Evolutionary conservation across 1,284 basidiomycete species (phyloP).

Genomic region (Trametes hirsuta): DNA sequence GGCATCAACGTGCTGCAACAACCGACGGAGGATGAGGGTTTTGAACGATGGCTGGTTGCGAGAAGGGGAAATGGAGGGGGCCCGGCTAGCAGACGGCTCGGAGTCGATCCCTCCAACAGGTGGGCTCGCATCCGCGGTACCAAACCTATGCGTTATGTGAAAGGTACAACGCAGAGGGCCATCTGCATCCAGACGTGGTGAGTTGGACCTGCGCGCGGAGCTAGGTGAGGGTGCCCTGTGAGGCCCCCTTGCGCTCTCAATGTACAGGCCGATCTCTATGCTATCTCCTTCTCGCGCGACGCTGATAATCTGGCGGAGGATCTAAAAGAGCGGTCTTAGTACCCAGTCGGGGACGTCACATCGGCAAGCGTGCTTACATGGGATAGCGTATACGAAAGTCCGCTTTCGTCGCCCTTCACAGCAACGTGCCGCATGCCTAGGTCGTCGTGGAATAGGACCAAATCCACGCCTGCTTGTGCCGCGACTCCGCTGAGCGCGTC

Average conservation of each 20-base stretch:
- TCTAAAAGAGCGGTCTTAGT: conserved; percentile 46
- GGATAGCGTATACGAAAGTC: conserved; percentile 76
- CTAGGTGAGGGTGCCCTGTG: conserved; percentile 12
- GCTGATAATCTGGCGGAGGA: conserved; percentile 81
- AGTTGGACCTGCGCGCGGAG: conserved; percentile 14
- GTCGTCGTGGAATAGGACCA: conserved; percentile 89
- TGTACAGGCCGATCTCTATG: conserved; percentile 87
- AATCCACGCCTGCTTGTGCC: conserved; percentile 82
- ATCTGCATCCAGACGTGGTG: conserved; percentile 30
- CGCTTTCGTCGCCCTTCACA: conserved; percentile 85
- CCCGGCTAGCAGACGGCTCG: not conserved
- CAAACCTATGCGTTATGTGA: conserved; percentile 53
- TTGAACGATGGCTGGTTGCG: conserved; percentile 61
- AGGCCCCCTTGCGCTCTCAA: conserved; percentile 42
- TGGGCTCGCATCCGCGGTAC: conserved; percentile 11
- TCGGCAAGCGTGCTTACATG: conserved; percentile 64
- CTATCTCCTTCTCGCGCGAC: conserved; percentile 75
- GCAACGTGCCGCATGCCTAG: conserved; percentile 82
- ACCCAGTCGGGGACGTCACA: conserved; percentile 15
- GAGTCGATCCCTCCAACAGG: not conserved
- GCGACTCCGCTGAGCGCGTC: conserved; percentile 86
- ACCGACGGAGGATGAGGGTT: conserved; percentile 63
- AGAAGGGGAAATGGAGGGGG: conserved; percentile 17
- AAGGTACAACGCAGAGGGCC: conserved; percentile 54
- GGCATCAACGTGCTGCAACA: conserved; percentile 71